Base-by-base conservation (phyloP, 2,329 filamentous ascomycete genomes). In the Aureobasidium sp. region DNA sequence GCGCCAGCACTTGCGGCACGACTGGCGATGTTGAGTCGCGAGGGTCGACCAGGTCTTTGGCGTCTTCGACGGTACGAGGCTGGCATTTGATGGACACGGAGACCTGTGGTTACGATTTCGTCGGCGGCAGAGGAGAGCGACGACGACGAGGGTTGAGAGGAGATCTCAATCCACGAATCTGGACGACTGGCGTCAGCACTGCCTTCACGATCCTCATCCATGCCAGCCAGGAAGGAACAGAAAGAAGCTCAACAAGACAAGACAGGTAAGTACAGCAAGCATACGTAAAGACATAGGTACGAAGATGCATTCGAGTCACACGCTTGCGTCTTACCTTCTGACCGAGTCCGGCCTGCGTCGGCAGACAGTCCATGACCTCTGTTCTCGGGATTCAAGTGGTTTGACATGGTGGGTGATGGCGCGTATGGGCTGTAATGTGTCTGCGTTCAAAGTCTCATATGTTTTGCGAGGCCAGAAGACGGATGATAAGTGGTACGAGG, bases 101-200 rank as follows among this genome's bases (percentile, higher is more conserved):
- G 82, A 29, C 92, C 92, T 5, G 90, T 94, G 1, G 91, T 96
- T 66, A 96, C 88, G 67, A 96, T 93, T 71, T 97, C 92, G 67
- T 96, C 92, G 71, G 88, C 86, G 60, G 86, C 76, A 24, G 84
- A 96, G 24, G 92, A 96, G 13, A 96, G 80, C 15, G 92, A 97
- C 2, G 93, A 96, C 2, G 93, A 96, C 0, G 93, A 97, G 8
- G 93, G 92, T 69, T 94, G 90, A 4, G 93, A 97, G 51, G 89
- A 85, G 64, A 99, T 86, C 74, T 99, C 93, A 69, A 97, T 86
- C 94, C 94, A 99, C 9, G 94, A 97, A 78, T 97, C 94, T 92
- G 79, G n/a, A 60, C 59, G 48, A 43, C 15, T 1, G 27, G 29
- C 29, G 57, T 63, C 50, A 64, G 61, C 41, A 29, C 34, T 43